Evolutionary conservation across 768 basidiomycete genomes (phyloP).

Genomic region (Filobasidium wieringae): DNA sequence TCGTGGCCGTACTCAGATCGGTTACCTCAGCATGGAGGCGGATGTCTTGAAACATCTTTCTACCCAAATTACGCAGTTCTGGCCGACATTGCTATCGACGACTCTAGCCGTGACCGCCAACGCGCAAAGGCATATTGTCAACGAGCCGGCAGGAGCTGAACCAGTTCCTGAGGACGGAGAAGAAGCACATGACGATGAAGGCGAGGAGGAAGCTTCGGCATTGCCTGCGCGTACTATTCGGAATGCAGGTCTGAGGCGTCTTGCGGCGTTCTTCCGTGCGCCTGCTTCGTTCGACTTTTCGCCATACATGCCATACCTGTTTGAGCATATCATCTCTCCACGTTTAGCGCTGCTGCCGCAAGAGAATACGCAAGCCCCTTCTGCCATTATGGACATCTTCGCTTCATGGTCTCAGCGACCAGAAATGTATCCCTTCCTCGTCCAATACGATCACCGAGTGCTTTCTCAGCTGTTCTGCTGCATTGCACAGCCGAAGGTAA

Average conservation of each 20-base stretch:
- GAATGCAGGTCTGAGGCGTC: constrained; percentile 69
- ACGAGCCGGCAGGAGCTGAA: constrained; percentile 9
- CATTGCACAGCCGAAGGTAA: constrained; percentile 69
- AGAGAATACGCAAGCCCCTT: constrained; percentile 88
- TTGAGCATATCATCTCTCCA: constrained; percentile 64
- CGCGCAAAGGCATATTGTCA: constrained; percentile 52
- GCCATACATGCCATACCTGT: constrained; percentile 57
- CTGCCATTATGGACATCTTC: constrained; percentile 75
- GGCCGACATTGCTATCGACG: constrained; percentile 62
- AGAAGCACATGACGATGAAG: constrained; percentile 38
- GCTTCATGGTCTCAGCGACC: constrained; percentile 57
- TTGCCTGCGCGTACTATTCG: constrained; percentile 52
- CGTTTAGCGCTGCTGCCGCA: constrained; percentile 59
- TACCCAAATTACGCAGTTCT: constrained; percentile 53
- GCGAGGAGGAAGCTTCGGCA: constrained; percentile 40
- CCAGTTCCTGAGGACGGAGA: constrained; percentile 17
- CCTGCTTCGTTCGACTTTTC: constrained; percentile 63
- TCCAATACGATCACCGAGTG: constrained; percentile 54
- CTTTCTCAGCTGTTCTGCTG: constrained; percentile 73
- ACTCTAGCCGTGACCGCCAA: constrained; percentile 55
- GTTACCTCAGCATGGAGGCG: constrained; percentile 71
- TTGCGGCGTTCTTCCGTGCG: constrained; percentile 75
- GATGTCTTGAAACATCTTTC: constrained; percentile 76
- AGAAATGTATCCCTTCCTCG: constrained; percentile 53
- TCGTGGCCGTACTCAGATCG: constrained; percentile 44